A percentile compares a stretch with the other conserved stretches of the same genome.
Conservation (phyloP, 352 stramenopile genomes). For the Pythium brassicae region DNA sequence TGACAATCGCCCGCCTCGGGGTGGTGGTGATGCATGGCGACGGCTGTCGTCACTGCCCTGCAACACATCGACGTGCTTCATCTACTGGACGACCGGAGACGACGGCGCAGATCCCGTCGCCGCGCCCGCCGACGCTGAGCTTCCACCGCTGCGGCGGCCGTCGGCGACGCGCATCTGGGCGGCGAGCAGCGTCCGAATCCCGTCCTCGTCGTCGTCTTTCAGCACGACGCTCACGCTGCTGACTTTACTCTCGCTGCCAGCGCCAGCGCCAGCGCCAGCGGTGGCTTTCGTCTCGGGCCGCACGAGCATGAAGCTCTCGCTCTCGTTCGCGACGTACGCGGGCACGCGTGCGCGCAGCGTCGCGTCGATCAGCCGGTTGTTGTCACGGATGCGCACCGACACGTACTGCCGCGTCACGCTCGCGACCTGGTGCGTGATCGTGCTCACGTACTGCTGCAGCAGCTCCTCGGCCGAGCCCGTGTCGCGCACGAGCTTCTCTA, state of each 20-base stretch:
- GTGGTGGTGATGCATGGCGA: not conserved
- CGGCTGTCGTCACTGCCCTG: not conserved
- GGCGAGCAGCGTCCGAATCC: constrained; percentile 25
- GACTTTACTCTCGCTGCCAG: not conserved
- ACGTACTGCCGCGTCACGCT: constrained; percentile 81
- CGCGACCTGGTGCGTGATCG: constrained; percentile 80
- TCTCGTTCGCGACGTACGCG: constrained; percentile 62
- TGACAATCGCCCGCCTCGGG: no score
- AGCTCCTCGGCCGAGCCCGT: constrained; percentile 63
- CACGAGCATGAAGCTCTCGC: constrained; percentile 65
- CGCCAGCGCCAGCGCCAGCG: constrained; percentile 8
- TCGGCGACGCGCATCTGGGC: constrained; percentile 2
- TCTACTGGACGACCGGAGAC: constrained; percentile 1
- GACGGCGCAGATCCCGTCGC: not conserved
- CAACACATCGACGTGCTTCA: no score
- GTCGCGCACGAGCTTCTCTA: constrained; percentile 76
- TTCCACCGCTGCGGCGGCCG: not conserved
- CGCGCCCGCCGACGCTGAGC: constrained; percentile 5
- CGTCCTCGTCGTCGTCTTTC: constrained; percentile 34
- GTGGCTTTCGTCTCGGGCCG: constrained; percentile 40
- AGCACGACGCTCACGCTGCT: constrained; percentile 27
- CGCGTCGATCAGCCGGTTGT: constrained; percentile 74
- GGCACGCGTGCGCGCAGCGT: constrained; percentile 66
- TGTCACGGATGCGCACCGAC: constrained; percentile 73
- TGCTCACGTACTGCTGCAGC: constrained; percentile 80